Percentiles rank a stretch among this genome's conserved stretches.
These are phyloP conservation scores for Arabidopsis hybrid DNA, from an alignment of 441 rosid species.

Conservation along the genomic window DNA sequence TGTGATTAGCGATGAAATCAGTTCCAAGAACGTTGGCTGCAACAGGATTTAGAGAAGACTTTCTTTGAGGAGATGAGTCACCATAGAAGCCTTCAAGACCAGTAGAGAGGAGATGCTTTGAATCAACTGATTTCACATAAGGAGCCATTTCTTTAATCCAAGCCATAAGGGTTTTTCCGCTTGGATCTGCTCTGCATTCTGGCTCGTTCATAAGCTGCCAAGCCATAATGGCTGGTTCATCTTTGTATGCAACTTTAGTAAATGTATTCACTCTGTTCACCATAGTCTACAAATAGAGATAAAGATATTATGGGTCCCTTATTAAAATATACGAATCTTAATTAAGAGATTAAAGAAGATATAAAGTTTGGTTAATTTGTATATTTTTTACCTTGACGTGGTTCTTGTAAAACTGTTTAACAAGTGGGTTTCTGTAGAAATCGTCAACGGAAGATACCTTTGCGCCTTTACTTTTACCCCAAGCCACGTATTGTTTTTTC, in stretches of 20 bases:
- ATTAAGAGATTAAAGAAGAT: conserved; percentile 5
- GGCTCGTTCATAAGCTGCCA: conserved; percentile 80
- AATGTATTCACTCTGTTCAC: conserved; percentile 57
- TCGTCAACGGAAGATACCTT: conserved; percentile 51
- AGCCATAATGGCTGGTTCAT: conserved; percentile 68
- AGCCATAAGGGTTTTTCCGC: conserved; percentile 56
- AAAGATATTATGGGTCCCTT: not conserved
- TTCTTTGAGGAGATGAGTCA: conserved; percentile 61
- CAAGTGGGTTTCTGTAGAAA: conserved; percentile 56
- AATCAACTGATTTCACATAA: conserved; percentile 61
- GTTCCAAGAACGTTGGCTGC: conserved; percentile 60
- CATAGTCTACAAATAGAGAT: conserved; percentile 44
- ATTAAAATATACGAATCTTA: not conserved
- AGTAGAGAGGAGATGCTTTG: conserved; percentile 65
- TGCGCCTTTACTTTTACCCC: conserved; percentile 59
- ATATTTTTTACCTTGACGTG: conserved; percentile 51
- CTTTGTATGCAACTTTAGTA: conserved; percentile 54
- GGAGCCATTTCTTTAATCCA: conserved; percentile 76
- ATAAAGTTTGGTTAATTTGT: not conserved
- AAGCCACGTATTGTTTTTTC: conserved; percentile 54
- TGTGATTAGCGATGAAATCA: conserved; percentile 68
- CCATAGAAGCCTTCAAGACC: conserved; percentile 81
- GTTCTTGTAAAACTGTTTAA: conserved; percentile 57
- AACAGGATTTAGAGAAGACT: conserved; percentile 50
- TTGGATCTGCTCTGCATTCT: conserved; percentile 54